A percentile compares a stretch with the other conserved stretches of the same genome.
phyloP scores from a whole-genome alignment of 805 yeast species.

The Lipomyces anomalus region DNA sequence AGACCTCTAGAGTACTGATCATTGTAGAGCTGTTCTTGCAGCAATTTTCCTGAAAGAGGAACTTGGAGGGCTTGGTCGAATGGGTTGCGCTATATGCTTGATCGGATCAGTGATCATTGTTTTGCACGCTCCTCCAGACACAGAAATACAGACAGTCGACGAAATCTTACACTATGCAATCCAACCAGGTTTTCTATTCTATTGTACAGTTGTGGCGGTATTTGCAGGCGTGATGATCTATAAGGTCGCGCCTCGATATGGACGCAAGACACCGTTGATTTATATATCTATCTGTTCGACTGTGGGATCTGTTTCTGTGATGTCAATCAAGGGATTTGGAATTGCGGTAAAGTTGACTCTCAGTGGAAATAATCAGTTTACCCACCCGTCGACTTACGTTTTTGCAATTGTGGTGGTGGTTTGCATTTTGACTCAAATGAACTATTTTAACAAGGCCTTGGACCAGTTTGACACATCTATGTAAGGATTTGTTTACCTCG shows the following conservation, averaged over 20 bases:
- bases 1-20: not conserved
- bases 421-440: constrained; percentile 87
- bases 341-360: constrained; percentile 81
- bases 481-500: constrained; percentile 4
- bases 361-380: constrained; percentile 80
- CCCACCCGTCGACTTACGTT: constrained; percentile 76
- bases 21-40: constrained; percentile 62
- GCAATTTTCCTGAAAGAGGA: constrained; percentile 80
- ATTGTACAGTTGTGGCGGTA: constrained; percentile 54
- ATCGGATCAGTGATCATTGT: constrained; percentile 85
- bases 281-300: constrained; percentile 84
- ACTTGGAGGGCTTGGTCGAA: constrained; percentile 76
- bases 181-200: constrained; percentile 64
- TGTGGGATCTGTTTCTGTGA: constrained; percentile 85
- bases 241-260: constrained; percentile 74
- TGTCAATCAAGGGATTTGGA: constrained; percentile 90
- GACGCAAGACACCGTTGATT: constrained; percentile 77
- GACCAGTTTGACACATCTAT: constrained; percentile 91
- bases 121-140: constrained; percentile 91
- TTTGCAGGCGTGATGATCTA: constrained; percentile 77
- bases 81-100: constrained; percentile 89
- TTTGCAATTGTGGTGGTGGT: constrained; percentile 71
- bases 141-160: constrained; percentile 80
- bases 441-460: constrained; percentile 85
- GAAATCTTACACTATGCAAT: constrained; percentile 77